Base-by-base conservation (phyloP, 1,284 basidiomycete species). In the Sphagnurus paluster region DNA sequence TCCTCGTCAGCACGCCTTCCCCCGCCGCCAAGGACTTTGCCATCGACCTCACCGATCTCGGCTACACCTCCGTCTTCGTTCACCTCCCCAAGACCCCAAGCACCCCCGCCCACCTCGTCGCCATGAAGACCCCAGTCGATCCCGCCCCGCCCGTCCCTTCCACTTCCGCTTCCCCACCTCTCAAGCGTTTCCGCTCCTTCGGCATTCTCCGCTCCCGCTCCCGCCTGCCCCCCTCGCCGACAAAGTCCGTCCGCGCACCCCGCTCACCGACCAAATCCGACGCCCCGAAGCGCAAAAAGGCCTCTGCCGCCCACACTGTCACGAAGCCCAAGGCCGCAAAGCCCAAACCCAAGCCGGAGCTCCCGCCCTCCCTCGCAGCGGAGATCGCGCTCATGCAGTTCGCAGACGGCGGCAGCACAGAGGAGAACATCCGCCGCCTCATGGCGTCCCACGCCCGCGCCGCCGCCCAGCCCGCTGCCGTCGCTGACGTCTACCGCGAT, bases 381-480 rank as follows among this genome's bases (percentile, higher is more conserved):
- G 83, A 87, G 52, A 71, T 87, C 29, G 79, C 77, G 1, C 66
- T 87, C 46, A 77, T 82, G 71, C 85, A 87, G 61, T 79, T 86
- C 50, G 58, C 70, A 2, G 82, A 80, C 41, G 86, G 85, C 11
- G 85, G 85, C 0, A 73, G 63, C 40, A 68, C 78, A 47, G 77
- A 85, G 43, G 61, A 70, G n/a, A 76, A 84, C 46, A 74, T 77
- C 33, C 70, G 72, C 47, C 74, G 75, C n/a, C 60, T 78, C 34
- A 77, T 82, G 69, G 69, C 77, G 38, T 64, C 68, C 6, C 79
- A 78, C 41, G 80, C 79, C 10, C 74, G 71, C 54, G 67, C 66
- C 0, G 61, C 63, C 2, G 59, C 60, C 0, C 59, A 58, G 9
- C 54, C 58, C 4, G 39, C 56, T 9, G 73, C 71, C 23, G 74